Base-by-base conservation (phyloP, 2,329 filamentous ascomycete genomes). In the Phyllosticta capitalensis region DNA sequence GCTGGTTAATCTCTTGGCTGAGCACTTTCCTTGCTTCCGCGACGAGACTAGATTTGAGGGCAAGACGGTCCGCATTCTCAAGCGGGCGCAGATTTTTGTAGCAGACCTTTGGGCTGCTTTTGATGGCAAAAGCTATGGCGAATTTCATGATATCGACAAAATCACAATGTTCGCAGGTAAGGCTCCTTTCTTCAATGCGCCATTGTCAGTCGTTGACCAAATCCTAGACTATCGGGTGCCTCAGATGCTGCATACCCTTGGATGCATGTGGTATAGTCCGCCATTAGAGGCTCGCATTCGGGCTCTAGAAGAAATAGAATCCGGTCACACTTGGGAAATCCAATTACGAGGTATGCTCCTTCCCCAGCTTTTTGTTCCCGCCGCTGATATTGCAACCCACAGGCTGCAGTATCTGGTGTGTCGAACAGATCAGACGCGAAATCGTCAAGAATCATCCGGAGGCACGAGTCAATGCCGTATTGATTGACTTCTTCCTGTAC, bases 51-150 rank as follows among this genome's bases (percentile, higher is more conserved):
- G 69, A 3, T 96, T 91, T 69, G 85, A 92, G 57, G 85, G 85
- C 9, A 85, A 86, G 52, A 81, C 80, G 60, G 85, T 99, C 2
- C 87, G 90, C 14, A 82, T 99, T 63, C 84, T 96, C 69, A 99
- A 99, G 75, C 85, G 95, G 10, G 92, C 94, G 1, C 94, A 99
- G 74, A 99, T 99, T 62, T 82, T 97, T 20, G 92, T 95, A 2
- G 95, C 95, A 21, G 94, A 99, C 72, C 72, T 97, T 0, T 99
- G 95, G 95, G 95, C 94, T 5, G 95, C 91, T 63, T 97, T 97
- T 71, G 84, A 92, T 57, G 91, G 90, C 52, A 79, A 87, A 65
- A 80, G 82, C 24, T 92, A 86, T 67, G 95, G 94, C 30, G 78
- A 81, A 26, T 99, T 99, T 72, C 71, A 84, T 60, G 94, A 99